phyloP scores from a whole-genome alignment of 1,284 basidiomycete species.

The Ganoderma lingzhi region DNA sequence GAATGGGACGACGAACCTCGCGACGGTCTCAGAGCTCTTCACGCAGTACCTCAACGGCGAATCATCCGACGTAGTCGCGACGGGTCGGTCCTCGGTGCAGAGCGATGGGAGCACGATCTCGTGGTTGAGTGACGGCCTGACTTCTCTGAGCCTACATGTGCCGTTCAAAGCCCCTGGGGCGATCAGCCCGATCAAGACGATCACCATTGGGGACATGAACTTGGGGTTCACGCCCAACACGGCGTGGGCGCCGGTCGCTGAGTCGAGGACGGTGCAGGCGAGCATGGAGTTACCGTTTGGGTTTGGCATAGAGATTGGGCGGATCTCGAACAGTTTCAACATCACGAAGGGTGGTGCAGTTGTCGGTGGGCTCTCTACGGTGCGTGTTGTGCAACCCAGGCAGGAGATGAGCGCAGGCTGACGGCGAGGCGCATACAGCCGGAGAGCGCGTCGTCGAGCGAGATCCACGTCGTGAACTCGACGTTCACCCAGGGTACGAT shows the following conservation, averaged over 20 bases:
- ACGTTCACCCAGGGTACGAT: slow-evolving; percentile 73
- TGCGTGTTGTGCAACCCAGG: slow-evolving; percentile 20
- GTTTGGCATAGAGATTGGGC: slow-evolving; percentile 70
- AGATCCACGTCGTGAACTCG: slow-evolving; percentile 57
- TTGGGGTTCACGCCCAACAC: slow-evolving; percentile 63
- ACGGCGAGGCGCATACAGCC: slow-evolving; percentile 42
- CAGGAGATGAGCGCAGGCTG: slow-evolving; percentile 14
- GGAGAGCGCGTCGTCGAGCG: slow-evolving; percentile 64
- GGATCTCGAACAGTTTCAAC: slow-evolving; percentile 74
- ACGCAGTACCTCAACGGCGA: slow-evolving; percentile 80
- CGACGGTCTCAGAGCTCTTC: slow-evolving; percentile 69
- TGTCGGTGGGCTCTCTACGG: slow-evolving; percentile 63
- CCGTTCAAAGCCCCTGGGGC: slow-evolving; percentile 65
- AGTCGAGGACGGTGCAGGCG: slow-evolving; percentile 69
- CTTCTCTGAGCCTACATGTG: slow-evolving; percentile 62
- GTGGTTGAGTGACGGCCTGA: slow-evolving; percentile 75
- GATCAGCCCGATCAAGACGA: slow-evolving; percentile 75
- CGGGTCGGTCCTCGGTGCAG: slow-evolving; percentile 66
- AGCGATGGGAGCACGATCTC: slow-evolving; percentile 60
- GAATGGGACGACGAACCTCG: slow-evolving; percentile 55
- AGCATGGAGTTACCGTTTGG: slow-evolving; percentile 75
- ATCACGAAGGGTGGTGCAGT: slow-evolving; percentile 60
- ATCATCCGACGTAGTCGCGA: slow-evolving; percentile 64
- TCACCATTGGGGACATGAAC: slow-evolving; percentile 70
- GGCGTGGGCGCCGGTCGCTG: slow-evolving; percentile 67